Evolutionary conservation across 1,284 basidiomycete genomes (phyloP).

Genomic region (Neolentinus lepideus): DNA sequence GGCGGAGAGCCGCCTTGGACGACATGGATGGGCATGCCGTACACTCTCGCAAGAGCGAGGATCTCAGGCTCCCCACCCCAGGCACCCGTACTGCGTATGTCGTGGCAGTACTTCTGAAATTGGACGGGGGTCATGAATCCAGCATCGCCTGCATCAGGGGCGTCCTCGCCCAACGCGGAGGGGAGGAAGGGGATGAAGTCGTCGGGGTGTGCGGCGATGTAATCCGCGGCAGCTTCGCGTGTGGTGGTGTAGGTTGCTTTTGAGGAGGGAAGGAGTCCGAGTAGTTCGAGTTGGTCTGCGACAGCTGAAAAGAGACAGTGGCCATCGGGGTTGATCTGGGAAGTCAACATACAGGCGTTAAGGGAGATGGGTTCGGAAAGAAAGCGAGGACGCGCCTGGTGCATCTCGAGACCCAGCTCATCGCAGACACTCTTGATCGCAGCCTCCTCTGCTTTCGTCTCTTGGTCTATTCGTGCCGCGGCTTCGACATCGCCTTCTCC

Average conservation of each 20-base stretch:
- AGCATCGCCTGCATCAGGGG: constrained; percentile 55
- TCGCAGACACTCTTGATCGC: constrained; percentile 65
- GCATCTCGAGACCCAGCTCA: constrained; percentile 57
- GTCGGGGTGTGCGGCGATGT: constrained; percentile 80
- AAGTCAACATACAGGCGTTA: constrained; percentile 2
- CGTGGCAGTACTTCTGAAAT: constrained; percentile 75
- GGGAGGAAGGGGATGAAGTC: constrained; percentile 95
- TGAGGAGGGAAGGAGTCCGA: constrained; percentile 47
- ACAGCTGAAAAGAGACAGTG: constrained; percentile 94
- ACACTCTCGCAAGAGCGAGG: constrained; percentile 82
- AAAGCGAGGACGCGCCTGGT: constrained; percentile 47
- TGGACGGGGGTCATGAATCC: constrained; percentile 69
- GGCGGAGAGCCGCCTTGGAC: constrained; percentile 80
- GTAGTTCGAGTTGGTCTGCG: constrained; percentile 78
- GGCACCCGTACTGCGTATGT: constrained; percentile 76
- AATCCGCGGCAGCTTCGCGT: constrained; percentile 72
- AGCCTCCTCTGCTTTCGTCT: constrained; percentile 68
- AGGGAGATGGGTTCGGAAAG: not conserved
- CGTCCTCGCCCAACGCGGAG: constrained; percentile 69
- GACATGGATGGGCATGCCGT: constrained; percentile 85
- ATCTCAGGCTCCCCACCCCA: constrained; percentile 99
- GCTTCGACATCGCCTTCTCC: constrained; percentile 52
- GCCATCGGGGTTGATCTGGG: constrained; percentile 86
- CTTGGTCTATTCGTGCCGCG: constrained; percentile 60
- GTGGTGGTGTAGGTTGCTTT: constrained; percentile 54